These are phyloP conservation scores for Phytophthora cryptogea DNA, from an alignment of 352 stramenopile species.

Conservation along the genomic window DNA sequence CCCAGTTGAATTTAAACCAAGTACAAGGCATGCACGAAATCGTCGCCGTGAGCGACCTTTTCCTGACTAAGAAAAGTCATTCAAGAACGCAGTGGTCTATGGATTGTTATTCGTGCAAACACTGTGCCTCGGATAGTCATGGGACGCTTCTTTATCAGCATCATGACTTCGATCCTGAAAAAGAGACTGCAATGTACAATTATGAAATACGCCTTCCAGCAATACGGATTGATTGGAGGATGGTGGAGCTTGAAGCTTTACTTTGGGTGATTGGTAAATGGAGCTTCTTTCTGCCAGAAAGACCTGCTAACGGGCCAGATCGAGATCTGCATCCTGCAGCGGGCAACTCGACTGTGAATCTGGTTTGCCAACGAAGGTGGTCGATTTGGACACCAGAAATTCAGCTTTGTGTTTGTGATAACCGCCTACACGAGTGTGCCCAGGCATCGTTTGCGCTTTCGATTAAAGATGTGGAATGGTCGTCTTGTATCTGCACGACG, in stretches of 20 bases:
- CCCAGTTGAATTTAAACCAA: constrained; percentile 23
- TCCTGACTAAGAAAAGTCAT: constrained; percentile 50
- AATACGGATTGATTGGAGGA: constrained; percentile 52
- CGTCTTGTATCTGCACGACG: constrained; percentile 41
- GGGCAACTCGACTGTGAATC: constrained; percentile 26
- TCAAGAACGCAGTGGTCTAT: constrained; percentile 55
- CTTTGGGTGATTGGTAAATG: constrained; percentile 78
- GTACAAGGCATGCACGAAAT: constrained; percentile 47
- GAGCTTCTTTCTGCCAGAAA: constrained; percentile 72
- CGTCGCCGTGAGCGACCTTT: constrained; percentile 34
- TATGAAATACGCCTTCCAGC: constrained; percentile 56
- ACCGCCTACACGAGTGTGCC: constrained; percentile 19
- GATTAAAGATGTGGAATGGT: constrained; percentile 41
- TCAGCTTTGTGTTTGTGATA: constrained; percentile 35
- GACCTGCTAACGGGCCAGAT: constrained; percentile 18
- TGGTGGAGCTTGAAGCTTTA: constrained; percentile 67
- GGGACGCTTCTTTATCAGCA: constrained; percentile 22
- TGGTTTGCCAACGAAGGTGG: constrained; percentile 38
- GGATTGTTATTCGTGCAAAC: constrained; percentile 50
- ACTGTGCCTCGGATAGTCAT: constrained; percentile 31
- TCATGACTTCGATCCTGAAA: constrained; percentile 24
- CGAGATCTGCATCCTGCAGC: constrained; percentile 37
- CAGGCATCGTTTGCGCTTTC: constrained; percentile 29
- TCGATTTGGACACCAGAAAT: constrained; percentile 37
- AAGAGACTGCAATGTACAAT: constrained; percentile 72